A percentile compares a stretch with the other conserved stretches of the same genome.
Conservation (phyloP, 371 early-diverging fungal species). For the Capniomyces stellatus region DNA sequence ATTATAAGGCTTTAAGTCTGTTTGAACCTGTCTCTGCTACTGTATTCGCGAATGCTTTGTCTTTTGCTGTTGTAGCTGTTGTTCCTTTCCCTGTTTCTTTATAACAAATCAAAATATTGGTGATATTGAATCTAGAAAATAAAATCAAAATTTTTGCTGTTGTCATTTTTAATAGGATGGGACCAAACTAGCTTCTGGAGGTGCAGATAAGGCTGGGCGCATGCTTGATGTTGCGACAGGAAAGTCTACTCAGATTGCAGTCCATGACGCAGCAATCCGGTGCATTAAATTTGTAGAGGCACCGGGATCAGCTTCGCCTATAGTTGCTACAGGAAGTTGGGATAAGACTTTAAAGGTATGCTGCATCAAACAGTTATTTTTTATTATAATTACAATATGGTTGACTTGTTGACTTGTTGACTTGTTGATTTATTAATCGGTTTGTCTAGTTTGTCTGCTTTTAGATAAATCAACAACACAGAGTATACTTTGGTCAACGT, state of each 20-base stretch:
- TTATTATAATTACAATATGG: too few relatives aligned
- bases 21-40: too few relatives aligned
- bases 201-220: constrained; percentile 67
- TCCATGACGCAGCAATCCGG: constrained; percentile 67
- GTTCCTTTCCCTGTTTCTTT: background rate
- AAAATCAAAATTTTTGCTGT: too few relatives aligned
- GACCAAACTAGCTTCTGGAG: constrained; percentile 64
- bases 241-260: constrained; percentile 57
- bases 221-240: constrained; percentile 61
- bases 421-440: too few relatives aligned
- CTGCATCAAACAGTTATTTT: too few relatives aligned
- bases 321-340: constrained; percentile 86
- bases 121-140: background rate
- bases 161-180: constrained; percentile 44
- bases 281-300: constrained; percentile 51
- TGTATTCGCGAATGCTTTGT: too few relatives aligned
- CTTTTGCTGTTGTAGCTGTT: too few relatives aligned
- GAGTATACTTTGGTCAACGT: too few relatives aligned
- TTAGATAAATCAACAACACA: too few relatives aligned
- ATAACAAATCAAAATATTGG: background rate
- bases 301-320: constrained; percentile 22
- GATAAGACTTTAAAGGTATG: constrained; percentile 68
- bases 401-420: too few relatives aligned
- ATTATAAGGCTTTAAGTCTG: too few relatives aligned
- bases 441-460: too few relatives aligned